Evolutionary conservation across 345 rosid species (phyloP), one percentile per base, ranked within the genome.

Genomic region (Euphorbia pulcherrima): DNA sequence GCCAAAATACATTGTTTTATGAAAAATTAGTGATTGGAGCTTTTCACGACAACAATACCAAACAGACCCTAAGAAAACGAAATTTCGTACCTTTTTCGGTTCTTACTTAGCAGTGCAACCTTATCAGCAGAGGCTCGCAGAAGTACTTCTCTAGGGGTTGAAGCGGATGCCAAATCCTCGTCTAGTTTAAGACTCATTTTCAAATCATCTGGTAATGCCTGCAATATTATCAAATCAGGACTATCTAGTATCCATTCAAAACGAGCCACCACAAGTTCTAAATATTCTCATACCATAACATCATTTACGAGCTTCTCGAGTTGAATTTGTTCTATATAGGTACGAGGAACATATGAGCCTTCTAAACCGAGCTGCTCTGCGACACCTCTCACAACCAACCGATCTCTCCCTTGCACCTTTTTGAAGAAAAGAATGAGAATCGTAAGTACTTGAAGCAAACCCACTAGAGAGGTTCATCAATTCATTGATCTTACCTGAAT

Each of bases 381-480:
- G 44, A 89, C 83, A 69, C 56, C 52, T 81, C 76, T 81, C 64
- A 95, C 92, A 41, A 65, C 72, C 67, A 73, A 63, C 44, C 97
- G 86, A 67, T 95, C 99, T 82, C 80, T 88, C 78, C 99, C 99
- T 87, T 95, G 99, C 67, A 95, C 99, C 99, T 95, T 75, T 72
- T 76, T 55, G n/a, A 20, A 79, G 53, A 13, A 68, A 26, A 68
- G 66, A 71, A 39, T n/a, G 69, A 62, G 55, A 48, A 65, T 10
- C 2, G 50, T 44, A 44, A 44, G 30, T 6, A 61, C 27, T 33
- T 59, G n/a, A 9, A 41, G 52, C 54, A n/a, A n/a, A 60, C 53
- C 62, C 29, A 5, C 28, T 56, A 16, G 40, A 13, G 64, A 54
- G 67, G 39, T 23, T 44, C 28, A 20, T n/a, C 8, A 47, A 50